Base-by-base conservation (phyloP, 2,329 filamentous ascomycete species). In the Verruconis gallopava region DNA sequence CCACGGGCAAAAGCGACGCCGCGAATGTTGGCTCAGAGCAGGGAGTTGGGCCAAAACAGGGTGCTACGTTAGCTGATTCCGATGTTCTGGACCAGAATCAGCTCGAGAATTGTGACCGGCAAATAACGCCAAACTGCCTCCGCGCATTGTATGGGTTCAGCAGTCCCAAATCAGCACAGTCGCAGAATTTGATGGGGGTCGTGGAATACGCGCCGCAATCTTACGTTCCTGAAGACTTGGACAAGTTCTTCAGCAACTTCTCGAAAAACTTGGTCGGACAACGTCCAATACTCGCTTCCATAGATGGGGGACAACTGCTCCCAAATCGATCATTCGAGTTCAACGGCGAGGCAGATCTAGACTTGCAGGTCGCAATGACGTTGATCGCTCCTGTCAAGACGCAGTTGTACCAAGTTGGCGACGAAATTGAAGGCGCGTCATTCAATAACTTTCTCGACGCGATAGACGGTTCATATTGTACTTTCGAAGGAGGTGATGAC, bases 191-290 rank as follows among this genome's bases (percentile, higher is more conserved):
- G 12, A 15, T 38, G 22, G 43, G 19, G 37, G 66, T 75, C 34
- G 70, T 72, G 28, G 70, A 75, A 48, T 67, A 68, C 42, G 64
- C 59, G 9, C 62, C 61, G 19, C 66, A 75, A 48, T 64, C 67
- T 36, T 76, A 72, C 51, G 55, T 68, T 15, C 67, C 69, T 46
- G 49, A 53, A 3, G 70, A 73, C 47, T 55, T 73, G 17, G 59
- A 72, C 45, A 46, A 59, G 13, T 73, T 69, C 53, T 72, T 66
- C 51, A 50, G 53, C n/a, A 57, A 59, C 30, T 66, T 64, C 44
- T 58, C 63, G 19, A 62, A 60, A 1, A 55, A 59, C 18, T 61
- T 68, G 22, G 58, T 61, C 1, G 67, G 64, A 5, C 62, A 58
- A 19, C 59, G 61, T n/a, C 71, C 71, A 0, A 61, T 51, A 2